Conservation (phyloP, 2,329 filamentous ascomycete genomes). For the Penicillium fuscoglaucum region DNA sequence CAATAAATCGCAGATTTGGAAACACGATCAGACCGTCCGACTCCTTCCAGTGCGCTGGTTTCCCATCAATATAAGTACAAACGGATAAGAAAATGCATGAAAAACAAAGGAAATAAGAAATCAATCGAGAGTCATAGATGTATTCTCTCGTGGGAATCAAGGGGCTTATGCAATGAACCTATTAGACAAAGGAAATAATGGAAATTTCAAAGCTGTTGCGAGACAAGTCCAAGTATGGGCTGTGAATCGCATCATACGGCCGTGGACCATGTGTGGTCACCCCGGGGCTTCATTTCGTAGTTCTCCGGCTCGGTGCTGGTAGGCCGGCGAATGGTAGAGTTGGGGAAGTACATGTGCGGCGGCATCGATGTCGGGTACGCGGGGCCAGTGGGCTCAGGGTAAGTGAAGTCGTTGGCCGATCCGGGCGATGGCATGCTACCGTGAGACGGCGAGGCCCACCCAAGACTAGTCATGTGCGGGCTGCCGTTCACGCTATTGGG, state of each 20-base stretch:
- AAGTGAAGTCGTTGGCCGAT: conserved; percentile 72
- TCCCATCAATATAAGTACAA: conserved; percentile 17
- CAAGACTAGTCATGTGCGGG: conserved; percentile 77
- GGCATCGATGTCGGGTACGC: conserved; percentile 47
- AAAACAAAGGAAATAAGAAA: conserved; percentile 17
- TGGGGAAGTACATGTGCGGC: conserved; percentile 71
- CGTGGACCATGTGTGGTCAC: conserved; percentile 40
- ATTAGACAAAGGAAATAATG: conserved; percentile 24
- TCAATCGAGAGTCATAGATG: conserved; percentile 13
- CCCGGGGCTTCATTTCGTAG: conserved; percentile 61
- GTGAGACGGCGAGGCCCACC: conserved; percentile 85
- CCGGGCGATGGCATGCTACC: conserved; percentile 70
- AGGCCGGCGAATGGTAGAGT: conserved; percentile 67
- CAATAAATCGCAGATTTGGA: conserved; percentile 9
- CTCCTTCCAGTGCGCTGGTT: conserved; percentile 15
- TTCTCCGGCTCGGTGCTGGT: conserved; percentile 72
- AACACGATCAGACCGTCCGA: conserved; percentile 16
- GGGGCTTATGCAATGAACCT: conserved; percentile 24
- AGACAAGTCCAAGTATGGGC: not conserved
- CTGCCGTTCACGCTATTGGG: conserved; percentile 75
- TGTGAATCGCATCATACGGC: conserved; percentile 29
- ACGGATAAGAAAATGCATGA: conserved; percentile 14
- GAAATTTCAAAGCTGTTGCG: conserved; percentile 8
- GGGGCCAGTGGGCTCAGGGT: conserved; percentile 69
- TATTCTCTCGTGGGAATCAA: conserved; percentile 27